These are phyloP conservation scores for Dipodascopsis tothii DNA, from an alignment of 805 yeast species.

Conservation along the genomic window DNA sequence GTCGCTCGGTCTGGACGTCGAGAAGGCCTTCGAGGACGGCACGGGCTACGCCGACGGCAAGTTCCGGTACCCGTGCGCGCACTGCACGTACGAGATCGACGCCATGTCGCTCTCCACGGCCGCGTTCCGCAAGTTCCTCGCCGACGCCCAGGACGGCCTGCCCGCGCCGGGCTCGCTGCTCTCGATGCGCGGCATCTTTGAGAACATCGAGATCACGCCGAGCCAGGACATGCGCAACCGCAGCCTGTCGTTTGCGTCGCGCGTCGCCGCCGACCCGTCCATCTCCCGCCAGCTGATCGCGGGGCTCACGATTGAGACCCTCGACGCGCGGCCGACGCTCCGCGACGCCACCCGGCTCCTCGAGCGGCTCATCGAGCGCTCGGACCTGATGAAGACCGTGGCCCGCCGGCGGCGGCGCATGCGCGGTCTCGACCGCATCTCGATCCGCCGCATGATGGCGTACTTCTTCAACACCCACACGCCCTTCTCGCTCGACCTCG, in stretches of 20 bases:
- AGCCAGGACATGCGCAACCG: too few species aligned
- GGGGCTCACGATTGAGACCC: too few species aligned
- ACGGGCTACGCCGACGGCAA: not conserved
- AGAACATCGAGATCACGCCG: too few species aligned
- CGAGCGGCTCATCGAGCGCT: too few species aligned
- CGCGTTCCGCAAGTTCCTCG: not conserved
- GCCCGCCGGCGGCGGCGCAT: too few species aligned
- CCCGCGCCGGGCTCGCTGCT: not conserved
- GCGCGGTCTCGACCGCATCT: too few species aligned
- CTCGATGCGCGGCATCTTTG: not conserved
- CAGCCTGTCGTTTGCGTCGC: too few species aligned
- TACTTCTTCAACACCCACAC: conserved; percentile 18
- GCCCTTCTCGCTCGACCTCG: conserved; percentile 13
- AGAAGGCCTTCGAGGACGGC: not conserved
- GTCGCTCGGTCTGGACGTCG: not conserved
- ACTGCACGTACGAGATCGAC: not conserved
- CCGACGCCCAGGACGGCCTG: not conserved
- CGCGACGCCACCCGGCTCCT: too few species aligned
- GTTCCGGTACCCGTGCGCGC: not conserved
- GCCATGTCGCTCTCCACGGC: not conserved
- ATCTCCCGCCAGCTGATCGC: too few species aligned
- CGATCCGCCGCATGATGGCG: conserved; percentile 12
- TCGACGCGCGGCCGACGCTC: too few species aligned
- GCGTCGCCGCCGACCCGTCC: too few species aligned
- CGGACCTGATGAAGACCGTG: too few species aligned